These are phyloP conservation scores for Nakaseomyces sp. DNA, from an alignment of 1,139 yeast genomes.

Conservation along the genomic window DNA sequence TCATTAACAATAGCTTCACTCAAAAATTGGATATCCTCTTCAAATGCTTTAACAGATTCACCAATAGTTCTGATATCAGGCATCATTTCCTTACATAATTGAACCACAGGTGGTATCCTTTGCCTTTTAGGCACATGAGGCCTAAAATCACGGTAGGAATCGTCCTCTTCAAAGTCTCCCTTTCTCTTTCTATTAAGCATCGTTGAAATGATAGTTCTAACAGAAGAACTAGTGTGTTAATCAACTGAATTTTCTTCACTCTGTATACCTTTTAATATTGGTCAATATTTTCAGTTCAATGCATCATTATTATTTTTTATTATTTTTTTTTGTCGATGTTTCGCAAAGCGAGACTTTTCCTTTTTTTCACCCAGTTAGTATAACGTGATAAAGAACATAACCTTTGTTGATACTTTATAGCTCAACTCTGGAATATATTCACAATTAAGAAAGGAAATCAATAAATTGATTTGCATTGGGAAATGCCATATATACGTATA, in stretches of 20 bases:
- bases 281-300: background rate
- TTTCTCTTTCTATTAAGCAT: constrained; percentile 30
- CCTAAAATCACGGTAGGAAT: constrained; percentile 28
- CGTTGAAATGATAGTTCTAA: background rate
- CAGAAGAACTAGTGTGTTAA: too few species aligned
- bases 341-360: too few species aligned
- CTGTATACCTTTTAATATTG: background rate
- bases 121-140: constrained; percentile 31
- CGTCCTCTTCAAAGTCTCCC: constrained; percentile 29
- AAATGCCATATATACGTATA: background rate
- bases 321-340: too few species aligned
- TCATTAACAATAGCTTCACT: constrained; percentile 61
- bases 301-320: too few species aligned
- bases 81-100: constrained; percentile 35
- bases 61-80: constrained; percentile 58
- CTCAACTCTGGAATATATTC: too few species aligned
- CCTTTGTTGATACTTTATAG: too few species aligned
- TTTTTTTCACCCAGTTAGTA: background rate
- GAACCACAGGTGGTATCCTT: constrained; percentile 35
- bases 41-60: constrained; percentile 50
- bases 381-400: constrained; percentile 1
- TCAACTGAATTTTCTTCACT: too few species aligned
- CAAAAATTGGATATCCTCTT: constrained; percentile 59
- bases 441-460: too few species aligned
- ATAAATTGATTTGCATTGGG: too few species aligned